Base-by-base conservation (phyloP, 2,329 filamentous ascomycete genomes). In the Phoma sp. region DNA sequence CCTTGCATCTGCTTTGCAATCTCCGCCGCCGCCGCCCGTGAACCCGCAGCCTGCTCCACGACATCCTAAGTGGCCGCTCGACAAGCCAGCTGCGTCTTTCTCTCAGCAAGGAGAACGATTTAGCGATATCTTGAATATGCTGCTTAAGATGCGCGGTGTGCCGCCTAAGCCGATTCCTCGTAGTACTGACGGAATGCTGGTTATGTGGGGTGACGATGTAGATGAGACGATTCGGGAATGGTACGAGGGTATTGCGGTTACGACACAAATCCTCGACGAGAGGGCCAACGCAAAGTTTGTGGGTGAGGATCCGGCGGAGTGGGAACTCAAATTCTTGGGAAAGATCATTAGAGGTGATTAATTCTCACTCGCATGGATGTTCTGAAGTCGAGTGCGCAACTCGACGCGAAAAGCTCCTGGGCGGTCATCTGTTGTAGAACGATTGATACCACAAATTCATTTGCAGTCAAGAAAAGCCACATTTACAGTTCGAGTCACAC, bases 61-160 rank as follows among this genome's bases (percentile, higher is more conserved):
- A 10, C 63, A 71, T 22, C 69, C 70, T 1, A 69, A 60, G 45
- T 86, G 84, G 83, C 83, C 83, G 2, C 75, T 86, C 10, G 80
- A 85, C 57, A 80, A 79, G 56, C 75, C 78, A 4, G 82, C 84
- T 1, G 73, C 76, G 0, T 76, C 79, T 39, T 84, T 84, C 60
- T 82, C 79, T 41, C 77, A 77, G 40, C 84, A 86, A 70, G 84
- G 82, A 36, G 81, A 84, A 49, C 78, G 78, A n/a, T 85, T 87
- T 58, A 79, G 82, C 19, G 80, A 84, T 46, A 81, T 86, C 29
- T 71, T 87, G 4, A 78, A 81, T 52, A 85, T 84, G 77, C 72
- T 87, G 29, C 74, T 87, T 43, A 82, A 82, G 59, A 85, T 87
- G 80, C 82, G 85, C 6, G 75, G 73, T 12, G 74, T 81, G 4